Conservation (phyloP, 139 green algal species). For the Picochlorum sp. region DNA sequence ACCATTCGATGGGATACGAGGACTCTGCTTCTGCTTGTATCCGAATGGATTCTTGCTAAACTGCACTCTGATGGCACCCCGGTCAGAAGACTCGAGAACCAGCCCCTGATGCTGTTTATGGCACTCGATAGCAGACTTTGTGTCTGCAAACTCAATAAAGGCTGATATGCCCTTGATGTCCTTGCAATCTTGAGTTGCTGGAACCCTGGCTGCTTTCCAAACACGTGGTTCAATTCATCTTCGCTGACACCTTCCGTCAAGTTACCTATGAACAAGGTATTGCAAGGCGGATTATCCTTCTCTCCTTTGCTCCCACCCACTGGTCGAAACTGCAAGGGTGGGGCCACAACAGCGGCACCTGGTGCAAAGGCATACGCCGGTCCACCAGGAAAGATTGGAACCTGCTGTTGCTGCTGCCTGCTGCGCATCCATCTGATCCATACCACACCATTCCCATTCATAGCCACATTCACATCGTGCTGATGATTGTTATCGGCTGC, state of each 20-base stretch:
- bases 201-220: slow-evolving; percentile 57
- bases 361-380: background rate
- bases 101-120: slow-evolving; percentile 57
- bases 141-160: slow-evolving; percentile 83
- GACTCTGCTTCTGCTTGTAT: slow-evolving; percentile 59
- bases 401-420: too few species aligned
- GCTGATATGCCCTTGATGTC: slow-evolving; percentile 44
- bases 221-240: slow-evolving; percentile 58
- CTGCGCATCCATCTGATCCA: too few species aligned
- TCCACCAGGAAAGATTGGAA: background rate
- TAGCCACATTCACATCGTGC: too few species aligned
- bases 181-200: slow-evolving; percentile 74
- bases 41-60: slow-evolving; percentile 87
- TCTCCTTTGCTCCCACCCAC: slow-evolving; percentile 56
- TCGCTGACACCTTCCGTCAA: slow-evolving; percentile 52
- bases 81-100: slow-evolving; percentile 57
- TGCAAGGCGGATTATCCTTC: slow-evolving; percentile 87
- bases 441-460: too few species aligned
- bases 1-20: background rate
- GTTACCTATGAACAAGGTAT: slow-evolving; percentile 92
- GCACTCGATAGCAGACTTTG: slow-evolving; percentile 53
- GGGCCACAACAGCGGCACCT: background rate
- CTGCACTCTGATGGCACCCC: slow-evolving; percentile 79
- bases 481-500: background rate
- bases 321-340: slow-evolving; percentile 25